phyloP scores from a whole-genome alignment of 768 basidiomycete genomes.

The Lactifluus echinatus region DNA sequence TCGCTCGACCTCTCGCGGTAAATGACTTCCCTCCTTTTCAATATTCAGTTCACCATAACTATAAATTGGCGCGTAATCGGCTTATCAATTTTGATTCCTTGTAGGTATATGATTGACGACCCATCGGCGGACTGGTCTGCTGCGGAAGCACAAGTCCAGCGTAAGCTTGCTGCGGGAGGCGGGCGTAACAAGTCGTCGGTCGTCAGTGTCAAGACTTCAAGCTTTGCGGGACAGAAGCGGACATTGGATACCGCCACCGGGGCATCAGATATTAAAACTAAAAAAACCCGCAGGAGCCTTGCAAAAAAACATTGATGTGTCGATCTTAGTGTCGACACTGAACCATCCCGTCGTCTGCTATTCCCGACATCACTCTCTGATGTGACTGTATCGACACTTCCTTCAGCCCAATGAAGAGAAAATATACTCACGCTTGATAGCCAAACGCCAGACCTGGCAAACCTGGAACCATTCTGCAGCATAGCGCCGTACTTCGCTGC shows the following conservation, averaged over 20 bases:
- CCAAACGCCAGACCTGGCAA: too few relatives aligned
- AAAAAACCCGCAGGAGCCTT: constrained; percentile 13
- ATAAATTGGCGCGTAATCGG: constrained; percentile 4
- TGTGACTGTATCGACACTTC: background rate
- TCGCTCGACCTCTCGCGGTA: constrained; percentile 83
- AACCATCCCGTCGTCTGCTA: background rate
- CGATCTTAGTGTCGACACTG: background rate
- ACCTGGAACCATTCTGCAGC: background rate
- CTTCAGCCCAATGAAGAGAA: background rate
- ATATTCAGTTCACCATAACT: background rate
- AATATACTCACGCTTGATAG: too few relatives aligned
- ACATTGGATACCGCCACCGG: constrained; percentile 41
- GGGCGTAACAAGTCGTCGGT: constrained; percentile 49
- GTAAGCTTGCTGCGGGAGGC: constrained; percentile 27
- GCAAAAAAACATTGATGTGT: background rate
- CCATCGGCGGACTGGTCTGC: constrained; percentile 59
- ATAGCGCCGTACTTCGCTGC: background rate
- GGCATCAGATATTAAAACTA: constrained; percentile 30
- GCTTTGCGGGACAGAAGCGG: constrained; percentile 40
- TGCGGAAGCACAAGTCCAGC: constrained; percentile 65
- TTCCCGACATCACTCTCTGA: background rate
- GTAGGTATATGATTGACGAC: constrained; percentile 70
- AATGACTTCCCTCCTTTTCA: constrained; percentile 29
- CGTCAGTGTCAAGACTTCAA: constrained; percentile 59
- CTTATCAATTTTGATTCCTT: constrained; percentile 3